phyloP scores from a whole-genome alignment of 257 asterid species.

The Galeopsis tetrahit region DNA sequence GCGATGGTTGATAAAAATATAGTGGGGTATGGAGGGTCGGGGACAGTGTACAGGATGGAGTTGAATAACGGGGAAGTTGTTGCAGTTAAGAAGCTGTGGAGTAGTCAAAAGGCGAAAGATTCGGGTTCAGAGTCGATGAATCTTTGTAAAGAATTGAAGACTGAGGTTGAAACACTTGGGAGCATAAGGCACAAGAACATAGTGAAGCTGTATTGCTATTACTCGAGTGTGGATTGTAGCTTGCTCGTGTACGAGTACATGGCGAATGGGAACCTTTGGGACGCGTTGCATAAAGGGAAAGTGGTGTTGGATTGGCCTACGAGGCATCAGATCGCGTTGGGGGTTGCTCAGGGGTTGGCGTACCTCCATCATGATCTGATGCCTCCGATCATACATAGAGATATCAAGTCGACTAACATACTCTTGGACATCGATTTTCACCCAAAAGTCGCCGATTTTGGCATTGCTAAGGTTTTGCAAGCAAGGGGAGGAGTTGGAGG shows the following conservation, averaged over 20 bases:
- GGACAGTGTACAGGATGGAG: slow-evolving; percentile 82
- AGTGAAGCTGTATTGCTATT: slow-evolving; percentile 84
- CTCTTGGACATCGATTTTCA: slow-evolving; percentile 75
- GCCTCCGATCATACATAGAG: slow-evolving; percentile 84
- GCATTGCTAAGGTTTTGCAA: slow-evolving; percentile 90
- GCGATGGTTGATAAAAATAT: slow-evolving; percentile 84
- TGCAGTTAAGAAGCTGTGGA: slow-evolving; percentile 95
- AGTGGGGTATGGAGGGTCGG: slow-evolving; percentile 95
- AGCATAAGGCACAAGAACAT: slow-evolving; percentile 94
- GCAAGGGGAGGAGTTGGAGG: slow-evolving; percentile 70
- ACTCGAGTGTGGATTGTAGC: slow-evolving; percentile 67
- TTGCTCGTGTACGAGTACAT: slow-evolving; percentile 88
- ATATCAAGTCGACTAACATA: slow-evolving; percentile 87
- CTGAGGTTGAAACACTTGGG: slow-evolving; percentile 92
- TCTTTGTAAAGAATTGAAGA: slow-evolving; percentile 73
- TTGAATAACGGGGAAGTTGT: slow-evolving; percentile 70
- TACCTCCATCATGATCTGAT: slow-evolving; percentile 89
- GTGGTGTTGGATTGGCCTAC: slow-evolving; percentile 74
- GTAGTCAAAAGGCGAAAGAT: slow-evolving; percentile 50
- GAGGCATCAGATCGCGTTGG: slow-evolving; percentile 80
- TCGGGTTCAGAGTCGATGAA: slow-evolving; percentile 35
- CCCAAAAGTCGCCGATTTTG: slow-evolving; percentile 95
- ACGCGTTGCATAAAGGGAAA: slow-evolving; percentile 71
- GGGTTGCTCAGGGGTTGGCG: slow-evolving; percentile 91
- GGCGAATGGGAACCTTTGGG: slow-evolving; percentile 93